Evolutionary conservation across 2,329 filamentous ascomycete genomes (phyloP), one percentile per base, ranked within the genome.

Genomic region (Trichoderma sp.): DNA sequence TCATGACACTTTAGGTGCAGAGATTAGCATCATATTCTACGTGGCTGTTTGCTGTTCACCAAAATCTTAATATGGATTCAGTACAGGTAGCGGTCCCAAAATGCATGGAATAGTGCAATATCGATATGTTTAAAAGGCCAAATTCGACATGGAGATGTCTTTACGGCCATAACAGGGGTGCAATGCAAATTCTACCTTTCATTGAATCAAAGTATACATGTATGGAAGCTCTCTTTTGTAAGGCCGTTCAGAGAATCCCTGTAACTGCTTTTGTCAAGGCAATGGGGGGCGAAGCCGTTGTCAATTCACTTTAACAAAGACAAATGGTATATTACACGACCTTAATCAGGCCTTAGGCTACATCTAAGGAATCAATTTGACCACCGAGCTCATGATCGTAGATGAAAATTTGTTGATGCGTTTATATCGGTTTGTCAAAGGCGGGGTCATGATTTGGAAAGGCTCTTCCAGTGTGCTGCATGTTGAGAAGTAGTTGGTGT

Each of bases 241-340:
- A 3, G 6, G 18, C 16, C 11, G 4, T n/a, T 9, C 8, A 21
- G 41, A 50, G 8, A 9, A 5, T 53, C n/a, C 11, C 4, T 4
- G 12, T 3, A 21, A 12, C 9, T 6, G 9, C 2, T n/a, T 0
- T 9, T 12, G 4, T 53, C 45, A 11, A 11, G 45, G n/a, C 2
- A 21, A 53, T 1, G 9, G 11, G n/a, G n/a, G 21, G 9, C n/a
- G 3, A 53, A 53, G 2, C 4, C 0, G n/a, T 1, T 21, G 3
- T 12, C 0, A 21, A 53, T 1, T 12, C n/a, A 21, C n/a, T 4
- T 24, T 8, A 8, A 3, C 9, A 24, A 24, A 53, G 45, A 0
- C n/a, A 24, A 53, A 21, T 12, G n/a, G n/a, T 12, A 24, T 24
- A 9, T 12, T 21, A 12, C 4, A n/a, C 2, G 3, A 53, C 2